Evolutionary conservation across 2,329 filamentous ascomycete genomes (phyloP).

Genomic region (Nemania sp.): DNA sequence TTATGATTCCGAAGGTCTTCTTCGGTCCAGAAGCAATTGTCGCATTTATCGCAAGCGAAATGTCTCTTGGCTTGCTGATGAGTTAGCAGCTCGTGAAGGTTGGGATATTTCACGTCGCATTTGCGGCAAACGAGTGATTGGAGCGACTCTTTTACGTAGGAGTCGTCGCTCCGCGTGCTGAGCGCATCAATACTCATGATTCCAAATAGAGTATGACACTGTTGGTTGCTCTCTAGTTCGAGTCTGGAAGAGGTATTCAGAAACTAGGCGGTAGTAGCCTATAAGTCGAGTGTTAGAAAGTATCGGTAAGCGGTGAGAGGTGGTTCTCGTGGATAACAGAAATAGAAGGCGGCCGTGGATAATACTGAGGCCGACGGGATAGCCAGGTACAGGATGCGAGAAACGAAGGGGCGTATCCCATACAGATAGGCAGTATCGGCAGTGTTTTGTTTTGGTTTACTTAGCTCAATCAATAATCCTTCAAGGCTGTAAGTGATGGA

Average conservation of each 20-base stretch:
- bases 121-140: conserved; percentile 33
- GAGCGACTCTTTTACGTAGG: conserved; percentile 1
- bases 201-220: not conserved
- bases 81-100: conserved; percentile 21
- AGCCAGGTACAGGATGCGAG: too few relatives aligned
- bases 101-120: conserved; percentile 32
- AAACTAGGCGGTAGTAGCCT: too few relatives aligned
- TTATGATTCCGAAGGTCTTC: conserved; percentile 36
- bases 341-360: too few relatives aligned
- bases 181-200: not conserved
- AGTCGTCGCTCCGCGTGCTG: conserved; percentile 22
- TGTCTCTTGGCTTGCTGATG: conserved; percentile 40
- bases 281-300: not conserved
- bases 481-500: too few relatives aligned
- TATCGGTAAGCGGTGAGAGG: not conserved
- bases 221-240: not conserved
- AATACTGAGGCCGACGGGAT: too few relatives aligned
- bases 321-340: too few relatives aligned
- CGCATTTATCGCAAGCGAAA: conserved; percentile 40
- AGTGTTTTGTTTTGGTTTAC: too few relatives aligned
- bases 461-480: too few relatives aligned
- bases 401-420: too few relatives aligned
- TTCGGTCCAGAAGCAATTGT: conserved; percentile 27
- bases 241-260: not conserved
- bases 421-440: too few relatives aligned